phyloP scores from a whole-genome alignment of 192 early-diverging fungal genomes.

The Entomortierella beljakovae region DNA sequence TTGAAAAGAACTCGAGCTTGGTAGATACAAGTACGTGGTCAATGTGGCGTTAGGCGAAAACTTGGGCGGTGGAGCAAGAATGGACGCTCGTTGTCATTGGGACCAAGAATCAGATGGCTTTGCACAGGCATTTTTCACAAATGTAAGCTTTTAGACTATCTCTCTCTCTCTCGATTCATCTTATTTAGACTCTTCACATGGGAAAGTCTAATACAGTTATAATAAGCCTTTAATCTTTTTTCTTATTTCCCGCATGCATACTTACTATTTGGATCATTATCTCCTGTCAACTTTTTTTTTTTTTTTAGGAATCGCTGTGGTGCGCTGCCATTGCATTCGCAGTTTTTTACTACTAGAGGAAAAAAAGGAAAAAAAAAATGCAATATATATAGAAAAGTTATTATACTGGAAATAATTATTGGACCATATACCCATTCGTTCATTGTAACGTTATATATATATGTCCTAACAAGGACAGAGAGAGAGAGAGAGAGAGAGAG shows the following conservation, averaged over 20 bases:
- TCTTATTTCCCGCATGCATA: not conserved
- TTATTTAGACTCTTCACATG: not conserved
- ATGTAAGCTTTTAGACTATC: constrained; percentile 13
- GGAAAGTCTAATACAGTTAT: not conserved
- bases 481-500: not conserved
- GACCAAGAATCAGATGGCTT: constrained; percentile 53
- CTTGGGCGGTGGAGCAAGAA: constrained; percentile 40
- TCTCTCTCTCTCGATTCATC: constrained; percentile 2
- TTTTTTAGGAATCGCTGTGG: constrained; percentile 43
- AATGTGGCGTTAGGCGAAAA: constrained; percentile 52
- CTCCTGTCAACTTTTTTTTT: not conserved
- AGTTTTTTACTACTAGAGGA: constrained; percentile 41
- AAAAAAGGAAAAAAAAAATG: not conserved
- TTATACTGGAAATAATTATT: not conserved
- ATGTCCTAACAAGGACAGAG: not conserved
- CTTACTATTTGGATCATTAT: not conserved
- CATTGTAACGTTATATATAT: not conserved
- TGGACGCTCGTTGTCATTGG: constrained; percentile 53
- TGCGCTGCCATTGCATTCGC: constrained; percentile 50
- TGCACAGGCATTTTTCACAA: constrained; percentile 51
- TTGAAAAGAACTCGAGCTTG: constrained; percentile 36
- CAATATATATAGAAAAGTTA: not conserved
- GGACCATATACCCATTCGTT: not conserved
- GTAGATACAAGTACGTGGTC: constrained; percentile 51
- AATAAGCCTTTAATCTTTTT: not conserved